phyloP scores from a whole-genome alignment of 139 green algal species.

The Chara braunii region DNA sequence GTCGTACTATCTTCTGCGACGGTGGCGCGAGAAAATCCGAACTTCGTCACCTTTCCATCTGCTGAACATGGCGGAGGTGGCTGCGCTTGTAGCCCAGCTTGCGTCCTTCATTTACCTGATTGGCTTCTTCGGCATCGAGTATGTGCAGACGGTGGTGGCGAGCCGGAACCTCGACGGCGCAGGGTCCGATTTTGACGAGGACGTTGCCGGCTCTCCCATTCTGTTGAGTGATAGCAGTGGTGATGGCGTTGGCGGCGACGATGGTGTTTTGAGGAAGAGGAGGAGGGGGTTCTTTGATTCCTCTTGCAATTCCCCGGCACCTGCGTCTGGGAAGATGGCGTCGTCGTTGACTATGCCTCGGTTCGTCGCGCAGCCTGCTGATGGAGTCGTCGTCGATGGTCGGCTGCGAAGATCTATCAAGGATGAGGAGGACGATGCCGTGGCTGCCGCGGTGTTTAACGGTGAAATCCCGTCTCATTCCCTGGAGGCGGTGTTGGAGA shows the following conservation, averaged over 20 bases:
- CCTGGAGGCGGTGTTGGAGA: slow-evolving; percentile 24
- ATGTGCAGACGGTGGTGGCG: slow-evolving; percentile 25
- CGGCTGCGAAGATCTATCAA: neutral
- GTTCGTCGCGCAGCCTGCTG: too few relatives aligned
- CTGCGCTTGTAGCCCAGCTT: slow-evolving; percentile 18
- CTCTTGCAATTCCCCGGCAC: too few relatives aligned
- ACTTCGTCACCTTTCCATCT: slow-evolving; percentile 3
- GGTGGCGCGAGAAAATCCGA: slow-evolving; percentile 28
- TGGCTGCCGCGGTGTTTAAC: slow-evolving; percentile 16
- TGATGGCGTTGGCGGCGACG: too few relatives aligned
- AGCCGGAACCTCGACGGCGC: too few relatives aligned
- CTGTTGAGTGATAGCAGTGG: too few relatives aligned
- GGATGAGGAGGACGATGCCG: neutral
- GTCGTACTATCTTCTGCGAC: slow-evolving; percentile 27
- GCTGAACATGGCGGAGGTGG: slow-evolving; percentile 3
- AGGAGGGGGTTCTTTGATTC: too few relatives aligned
- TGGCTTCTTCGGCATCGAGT: slow-evolving; percentile 39
- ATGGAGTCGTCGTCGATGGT: too few relatives aligned
- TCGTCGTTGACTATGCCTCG: too few relatives aligned
- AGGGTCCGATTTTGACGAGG: too few relatives aligned
- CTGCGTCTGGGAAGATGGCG: too few relatives aligned
- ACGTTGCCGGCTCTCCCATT: too few relatives aligned
- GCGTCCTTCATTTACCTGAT: slow-evolving; percentile 41
- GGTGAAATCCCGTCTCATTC: slow-evolving; percentile 30
- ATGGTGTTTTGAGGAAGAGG: too few relatives aligned